phyloP scores from a whole-genome alignment of 2,329 filamentous ascomycete genomes.

The Mariannaea sp. region DNA sequence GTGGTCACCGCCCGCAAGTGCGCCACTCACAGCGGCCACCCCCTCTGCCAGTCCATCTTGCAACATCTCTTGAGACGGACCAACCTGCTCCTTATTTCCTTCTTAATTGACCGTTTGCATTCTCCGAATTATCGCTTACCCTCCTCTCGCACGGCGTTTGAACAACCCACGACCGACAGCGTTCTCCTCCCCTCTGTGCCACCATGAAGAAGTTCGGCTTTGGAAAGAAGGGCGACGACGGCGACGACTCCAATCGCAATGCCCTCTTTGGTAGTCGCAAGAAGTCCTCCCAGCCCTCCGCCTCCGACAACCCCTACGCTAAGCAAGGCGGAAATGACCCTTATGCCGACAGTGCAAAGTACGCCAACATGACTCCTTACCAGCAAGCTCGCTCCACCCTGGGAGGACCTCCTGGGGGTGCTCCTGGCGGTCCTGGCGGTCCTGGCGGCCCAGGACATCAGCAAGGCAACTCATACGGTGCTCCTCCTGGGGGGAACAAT shows the following conservation, averaged over 20 bases:
- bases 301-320: slow-evolving; percentile 63
- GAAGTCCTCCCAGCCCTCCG: slow-evolving; percentile 53
- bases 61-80: slow-evolving; percentile 28
- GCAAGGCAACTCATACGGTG: slow-evolving; percentile 27
- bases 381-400: slow-evolving; percentile 49
- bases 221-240: slow-evolving; percentile 58
- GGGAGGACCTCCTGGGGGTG: slow-evolving; percentile 37
- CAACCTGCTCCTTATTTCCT: slow-evolving; percentile 21
- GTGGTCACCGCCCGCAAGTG: slow-evolving; percentile 32
- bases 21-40: slow-evolving; percentile 15
- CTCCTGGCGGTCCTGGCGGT: slow-evolving; percentile 37
- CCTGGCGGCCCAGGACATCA: slow-evolving; percentile 42
- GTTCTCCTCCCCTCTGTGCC: neutral
- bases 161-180: slow-evolving; percentile 3
- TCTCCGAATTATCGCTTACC: slow-evolving; percentile 1
- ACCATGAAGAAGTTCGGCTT: slow-evolving; percentile 66
- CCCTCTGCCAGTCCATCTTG: slow-evolving; percentile 20
- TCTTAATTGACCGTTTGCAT: slow-evolving; percentile 23
- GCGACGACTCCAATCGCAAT: slow-evolving; percentile 53
- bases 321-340: slow-evolving; percentile 56
- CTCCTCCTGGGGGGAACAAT: slow-evolving; percentile 32
- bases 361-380: slow-evolving; percentile 52
- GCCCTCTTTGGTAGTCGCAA: slow-evolving; percentile 58
- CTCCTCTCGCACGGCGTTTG: neutral
- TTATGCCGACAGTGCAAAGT: slow-evolving; percentile 56